A percentile compares a stretch with the other conserved stretches of the same genome.
Evolutionary conservation across 768 basidiomycete species (phyloP).

Genomic region (Calocera cornea): DNA sequence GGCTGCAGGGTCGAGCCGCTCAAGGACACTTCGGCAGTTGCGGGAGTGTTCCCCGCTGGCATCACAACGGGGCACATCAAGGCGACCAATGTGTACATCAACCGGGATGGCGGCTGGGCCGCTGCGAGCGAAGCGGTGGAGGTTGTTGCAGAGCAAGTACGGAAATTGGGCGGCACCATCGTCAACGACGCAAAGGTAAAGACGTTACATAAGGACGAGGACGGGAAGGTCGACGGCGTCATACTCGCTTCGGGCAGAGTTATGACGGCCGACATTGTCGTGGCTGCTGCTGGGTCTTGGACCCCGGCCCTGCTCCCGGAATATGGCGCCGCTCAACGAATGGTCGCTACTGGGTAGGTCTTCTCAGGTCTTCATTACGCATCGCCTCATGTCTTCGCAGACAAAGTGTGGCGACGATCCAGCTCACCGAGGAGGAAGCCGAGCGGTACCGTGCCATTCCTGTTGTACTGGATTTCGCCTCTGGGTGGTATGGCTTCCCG

Average conservation of each 20-base stretch:
- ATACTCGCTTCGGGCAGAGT: conserved; percentile 40
- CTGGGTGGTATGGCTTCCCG: conserved; percentile 75
- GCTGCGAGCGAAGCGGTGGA: conserved; percentile 55
- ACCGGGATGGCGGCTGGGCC: conserved; percentile 74
- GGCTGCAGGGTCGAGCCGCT: conserved; percentile 40
- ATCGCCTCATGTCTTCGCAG: too few species aligned
- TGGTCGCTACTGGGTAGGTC: conserved; percentile 45
- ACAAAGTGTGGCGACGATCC: conserved; percentile 64
- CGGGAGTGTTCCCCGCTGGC: conserved; percentile 35
- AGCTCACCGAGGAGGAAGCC: conserved; percentile 58
- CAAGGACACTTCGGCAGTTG: conserved; percentile 29
- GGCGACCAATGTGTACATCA: conserved; percentile 45
- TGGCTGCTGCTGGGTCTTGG: conserved; percentile 74
- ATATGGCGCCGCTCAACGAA: conserved; percentile 32
- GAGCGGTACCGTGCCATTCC: conserved; percentile 45
- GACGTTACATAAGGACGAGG: conserved; percentile 31
- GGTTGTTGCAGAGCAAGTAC: conserved; percentile 41
- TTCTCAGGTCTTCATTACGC: conserved; percentile 22
- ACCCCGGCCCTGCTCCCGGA: conserved; percentile 64
- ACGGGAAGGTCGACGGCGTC: conserved; percentile 39
- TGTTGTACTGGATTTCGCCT: conserved; percentile 56
- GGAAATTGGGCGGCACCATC: conserved; percentile 44
- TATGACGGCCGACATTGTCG: conserved; percentile 42
- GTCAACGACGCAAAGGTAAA: conserved; percentile 43
- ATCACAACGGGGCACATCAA: conserved; percentile 16